Base-by-base conservation (phyloP, 129 eudicot species). In the Chrysanthemum seticuspe region DNA sequence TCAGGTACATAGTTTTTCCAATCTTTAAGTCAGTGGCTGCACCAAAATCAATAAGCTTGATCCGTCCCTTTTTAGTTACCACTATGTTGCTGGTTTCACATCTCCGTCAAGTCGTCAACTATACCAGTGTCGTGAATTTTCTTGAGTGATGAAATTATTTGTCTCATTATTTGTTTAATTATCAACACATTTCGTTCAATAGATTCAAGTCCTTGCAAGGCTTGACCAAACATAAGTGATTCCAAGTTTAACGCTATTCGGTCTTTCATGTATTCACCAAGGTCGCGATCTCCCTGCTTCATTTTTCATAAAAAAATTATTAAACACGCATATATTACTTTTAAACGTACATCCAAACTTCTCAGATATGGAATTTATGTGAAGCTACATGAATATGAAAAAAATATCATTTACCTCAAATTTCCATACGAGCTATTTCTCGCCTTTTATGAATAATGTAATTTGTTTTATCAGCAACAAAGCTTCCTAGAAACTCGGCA, bases 401-500 rank as follows among this genome's bases (percentile, higher is more conserved):
- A n/a, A 71, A 23, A 9, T 18, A 34, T 9, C 5, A 55, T 68
- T 76, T 84, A 94, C 98, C 97, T 94, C 98, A 53, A 87, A 94
- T 81, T 94, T 94, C 98, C 98, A 94, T 55, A 94, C 97, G 51
- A 94, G 98, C 92, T 97, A 94, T 74, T 94, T 94, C 85, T 91
- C 98, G 52, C 98, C 98, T 84, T 90, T 90, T 4, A 82, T 83
- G 65, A 78, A 90, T 19, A 62, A 84, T 60, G 93, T 23, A 75
- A 71, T 86, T 86, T 13, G 97, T 90, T 84, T 80, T 90, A 62
- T 93, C 96, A 12, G 98, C 83, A 27, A 86, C 48, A 74, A 93
- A 93, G 67, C 89, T 93, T 45, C 98, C 98, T 23, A 93, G 97
- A 79, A 89, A 93, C 61, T 88, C 91, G 4, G 98, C 98, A 71